Evolutionary conservation across 192 early-diverging fungal genomes (phyloP).

Genomic region (Phlyctochytrium planicorne): DNA sequence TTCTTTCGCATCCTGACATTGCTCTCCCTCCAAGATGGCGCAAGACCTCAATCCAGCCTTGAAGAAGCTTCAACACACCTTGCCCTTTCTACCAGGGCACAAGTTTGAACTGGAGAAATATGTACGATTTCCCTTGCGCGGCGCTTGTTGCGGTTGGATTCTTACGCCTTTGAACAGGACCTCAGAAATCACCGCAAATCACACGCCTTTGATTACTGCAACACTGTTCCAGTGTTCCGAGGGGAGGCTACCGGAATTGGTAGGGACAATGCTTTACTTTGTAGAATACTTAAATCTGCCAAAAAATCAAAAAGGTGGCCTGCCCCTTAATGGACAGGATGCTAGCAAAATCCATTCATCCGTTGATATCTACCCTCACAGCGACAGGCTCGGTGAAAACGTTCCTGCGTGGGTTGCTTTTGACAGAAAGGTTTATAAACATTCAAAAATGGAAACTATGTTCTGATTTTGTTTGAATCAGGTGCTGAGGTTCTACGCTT

Average conservation of each 20-base stretch:
- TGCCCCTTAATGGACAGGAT: constrained; percentile 42
- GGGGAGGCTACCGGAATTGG: constrained; percentile 53
- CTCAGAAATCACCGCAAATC: constrained; percentile 53
- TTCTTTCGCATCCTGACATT: too few species aligned
- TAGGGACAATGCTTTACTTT: constrained; percentile 8
- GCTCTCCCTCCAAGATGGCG: not conserved
- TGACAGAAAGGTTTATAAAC: constrained; percentile 50
- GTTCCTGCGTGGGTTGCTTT: constrained; percentile 63
- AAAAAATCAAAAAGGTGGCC: constrained; percentile 35
- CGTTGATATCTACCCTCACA: constrained; percentile 48
- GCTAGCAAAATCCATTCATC: constrained; percentile 51
- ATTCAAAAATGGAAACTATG: not conserved
- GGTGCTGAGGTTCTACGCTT: constrained; percentile 63
- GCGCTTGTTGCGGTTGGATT: not conserved
- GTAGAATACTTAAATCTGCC: not conserved
- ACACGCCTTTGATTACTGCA: constrained; percentile 60
- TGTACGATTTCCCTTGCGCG: constrained; percentile 3
- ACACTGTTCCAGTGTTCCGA: constrained; percentile 50
- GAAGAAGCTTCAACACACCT: constrained; percentile 35
- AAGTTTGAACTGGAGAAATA: constrained; percentile 44
- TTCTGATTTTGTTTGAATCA: constrained; percentile 7
- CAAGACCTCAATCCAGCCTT: constrained; percentile 18
- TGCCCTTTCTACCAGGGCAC: constrained; percentile 54
- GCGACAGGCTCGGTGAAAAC: constrained; percentile 26
- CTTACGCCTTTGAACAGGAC: constrained; percentile 2